Evolutionary conservation across 106 monocot genomes (phyloP), one percentile per base, ranked within the genome.

Genomic region (Hemerocallis citrina): DNA sequence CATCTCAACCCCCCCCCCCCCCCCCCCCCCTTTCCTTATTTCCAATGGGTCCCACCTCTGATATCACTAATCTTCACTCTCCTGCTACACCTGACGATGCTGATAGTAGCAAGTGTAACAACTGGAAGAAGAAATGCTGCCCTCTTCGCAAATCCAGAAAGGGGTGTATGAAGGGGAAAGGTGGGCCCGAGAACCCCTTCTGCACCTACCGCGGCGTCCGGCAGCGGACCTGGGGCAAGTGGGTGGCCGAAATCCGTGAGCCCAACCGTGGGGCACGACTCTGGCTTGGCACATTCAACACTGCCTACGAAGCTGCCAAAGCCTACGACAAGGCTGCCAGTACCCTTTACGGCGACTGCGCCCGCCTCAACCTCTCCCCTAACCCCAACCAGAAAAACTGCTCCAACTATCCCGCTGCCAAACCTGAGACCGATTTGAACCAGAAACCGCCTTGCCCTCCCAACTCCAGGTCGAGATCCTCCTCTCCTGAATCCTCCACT

Each of bases 181-280:
- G 92, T 2, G 92, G 92, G 7, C 92, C 92, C 16, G 87, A 88
- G 67, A 92, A 92, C 73, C 55, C 72, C 16, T 33, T 15, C 36
- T 92, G 88, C 73, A 70, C 70, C 3, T 92, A 64, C 63, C 41
- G 88, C 15, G 92, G 92, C 6, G 92, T 92, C 8, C 68, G 92
- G 23, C 92, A 92, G 73, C 56, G 92, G 44, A 92, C 92, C 0
- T 92, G 92, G 92, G 92, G 92, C 2, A 92, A 92, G 62, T 92
- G 92, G 92, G 92, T 88, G 33, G 87, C 92, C 10, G 92, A 92
- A 74, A 92, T 92, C 61, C 92, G 92, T 35, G 92, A 92, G 81
- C 92, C 92, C 61, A 88, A 92, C 67, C 92, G 87, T n/a, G 92
- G 92, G 8, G 84, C 92, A 3, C 77, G 92, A 19, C 78, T 88